Evolutionary conservation across 768 basidiomycete species (phyloP).

Genomic region (Rhizopogon roseolus): DNA sequence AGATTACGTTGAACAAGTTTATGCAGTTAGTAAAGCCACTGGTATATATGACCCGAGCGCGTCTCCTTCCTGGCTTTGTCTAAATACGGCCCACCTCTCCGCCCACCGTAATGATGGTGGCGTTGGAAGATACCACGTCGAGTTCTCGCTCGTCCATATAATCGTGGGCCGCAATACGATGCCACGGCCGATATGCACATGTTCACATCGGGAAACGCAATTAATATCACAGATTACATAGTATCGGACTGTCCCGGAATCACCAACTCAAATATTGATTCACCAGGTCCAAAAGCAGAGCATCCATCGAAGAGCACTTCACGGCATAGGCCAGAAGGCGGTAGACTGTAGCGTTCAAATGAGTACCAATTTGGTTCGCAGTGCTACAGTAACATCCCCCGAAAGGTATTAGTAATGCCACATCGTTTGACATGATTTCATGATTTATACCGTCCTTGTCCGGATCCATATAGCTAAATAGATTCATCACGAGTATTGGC

Average conservation of each 20-base stretch:
- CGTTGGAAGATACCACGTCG: slow-evolving; percentile 27
- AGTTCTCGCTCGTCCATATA: background rate
- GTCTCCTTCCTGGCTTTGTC: background rate
- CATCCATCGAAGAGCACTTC: background rate
- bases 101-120: slow-evolving; percentile 2
- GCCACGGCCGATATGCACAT: too few species aligned
- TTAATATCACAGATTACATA: background rate
- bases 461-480: too few species aligned
- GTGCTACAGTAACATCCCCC: too few species aligned
- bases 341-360: too few species aligned
- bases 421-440: too few species aligned
- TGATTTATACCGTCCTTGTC: too few species aligned
- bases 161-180: background rate
- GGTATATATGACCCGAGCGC: background rate
- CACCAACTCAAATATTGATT: background rate
- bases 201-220: background rate
- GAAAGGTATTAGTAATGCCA: too few species aligned
- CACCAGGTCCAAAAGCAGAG: background rate
- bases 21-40: background rate
- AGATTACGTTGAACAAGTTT: background rate
- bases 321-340: too few species aligned
- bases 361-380: too few species aligned
- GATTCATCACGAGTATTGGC: too few species aligned
- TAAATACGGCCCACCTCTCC: background rate
- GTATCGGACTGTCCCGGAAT: too few species aligned